Evolutionary conservation across 345 rosid genomes (phyloP).

Genomic region (Ceriops tagal): DNA sequence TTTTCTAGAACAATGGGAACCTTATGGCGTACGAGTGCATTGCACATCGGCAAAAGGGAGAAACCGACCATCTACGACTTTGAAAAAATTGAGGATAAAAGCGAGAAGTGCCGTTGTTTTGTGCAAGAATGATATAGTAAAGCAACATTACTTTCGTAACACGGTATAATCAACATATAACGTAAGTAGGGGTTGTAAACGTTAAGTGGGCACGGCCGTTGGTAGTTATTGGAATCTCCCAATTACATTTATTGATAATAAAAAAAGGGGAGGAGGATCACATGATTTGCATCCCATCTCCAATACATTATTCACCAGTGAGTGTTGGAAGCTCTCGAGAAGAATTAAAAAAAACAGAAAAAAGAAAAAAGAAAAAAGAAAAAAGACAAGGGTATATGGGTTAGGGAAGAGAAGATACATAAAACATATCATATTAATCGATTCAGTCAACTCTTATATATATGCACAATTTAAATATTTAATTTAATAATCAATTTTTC

Average conservation of each 20-base stretch:
- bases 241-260: neutral
- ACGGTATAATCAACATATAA: neutral
- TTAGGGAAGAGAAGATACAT: neutral
- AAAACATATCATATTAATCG: neutral
- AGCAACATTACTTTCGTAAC: neutral
- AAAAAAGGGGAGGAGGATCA: conserved; percentile 16
- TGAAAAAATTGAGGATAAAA: no score
- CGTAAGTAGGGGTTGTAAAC: neutral
- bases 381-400: neutral
- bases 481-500: no score
- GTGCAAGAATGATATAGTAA: no score
- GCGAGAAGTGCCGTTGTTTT: no score
- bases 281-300: conserved; percentile 34
- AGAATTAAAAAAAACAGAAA: neutral
- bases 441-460: no score
- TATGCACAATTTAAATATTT: no score
- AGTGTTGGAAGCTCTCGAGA: neutral
- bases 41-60: conserved; percentile 4
- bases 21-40: neutral
- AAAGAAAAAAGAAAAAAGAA: neutral
- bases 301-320: conserved; percentile 12
- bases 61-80: neutral
- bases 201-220: conserved; percentile 37
- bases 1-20: conserved; percentile 3
- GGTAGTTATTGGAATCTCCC: conserved; percentile 28